These are phyloP conservation scores for Tetracladium maxilliforme DNA, from an alignment of 2,329 filamentous ascomycete species.

Conservation along the genomic window DNA sequence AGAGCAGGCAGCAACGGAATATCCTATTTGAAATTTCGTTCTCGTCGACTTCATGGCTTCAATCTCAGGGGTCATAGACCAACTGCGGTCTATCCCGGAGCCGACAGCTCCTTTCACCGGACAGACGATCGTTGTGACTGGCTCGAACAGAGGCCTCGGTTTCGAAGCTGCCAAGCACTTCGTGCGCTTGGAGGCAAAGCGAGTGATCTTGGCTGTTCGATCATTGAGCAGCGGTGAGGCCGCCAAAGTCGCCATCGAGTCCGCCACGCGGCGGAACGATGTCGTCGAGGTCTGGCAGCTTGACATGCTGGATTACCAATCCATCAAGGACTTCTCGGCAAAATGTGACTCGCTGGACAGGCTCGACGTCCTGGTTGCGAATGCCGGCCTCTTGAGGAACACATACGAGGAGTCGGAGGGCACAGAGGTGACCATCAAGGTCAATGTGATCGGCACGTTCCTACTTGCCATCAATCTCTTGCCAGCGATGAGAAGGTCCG, in stretches of 20 bases:
- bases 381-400: slow-evolving; percentile 18
- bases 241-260: slow-evolving; percentile 18
- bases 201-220: slow-evolving; percentile 21
- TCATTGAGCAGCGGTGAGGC: slow-evolving; percentile 16
- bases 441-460: slow-evolving; percentile 31
- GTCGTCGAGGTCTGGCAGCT: slow-evolving; percentile 6
- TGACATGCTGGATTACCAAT: slow-evolving; percentile 6
- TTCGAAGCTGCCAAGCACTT: slow-evolving; percentile 20
- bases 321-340: slow-evolving; percentile 3
- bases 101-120: slow-evolving; percentile 8
- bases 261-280: slow-evolving; percentile 2
- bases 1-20: no score
- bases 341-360: slow-evolving; percentile 22
- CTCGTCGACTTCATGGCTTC: no score
- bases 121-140: slow-evolving; percentile 21
- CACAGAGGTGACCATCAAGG: slow-evolving; percentile 24
- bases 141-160: slow-evolving; percentile 24
- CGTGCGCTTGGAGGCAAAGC: slow-evolving; percentile 17
- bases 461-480: slow-evolving; percentile 26
- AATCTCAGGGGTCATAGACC: no score
- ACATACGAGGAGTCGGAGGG: slow-evolving; percentile 16
- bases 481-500: slow-evolving; percentile 21
- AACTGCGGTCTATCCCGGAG: no score
- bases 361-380: slow-evolving; percentile 26
- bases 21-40: no score